These are phyloP conservation scores for Cryphonectria carpinicola DNA, from an alignment of 2,329 filamentous ascomycete genomes.

Conservation along the genomic window DNA sequence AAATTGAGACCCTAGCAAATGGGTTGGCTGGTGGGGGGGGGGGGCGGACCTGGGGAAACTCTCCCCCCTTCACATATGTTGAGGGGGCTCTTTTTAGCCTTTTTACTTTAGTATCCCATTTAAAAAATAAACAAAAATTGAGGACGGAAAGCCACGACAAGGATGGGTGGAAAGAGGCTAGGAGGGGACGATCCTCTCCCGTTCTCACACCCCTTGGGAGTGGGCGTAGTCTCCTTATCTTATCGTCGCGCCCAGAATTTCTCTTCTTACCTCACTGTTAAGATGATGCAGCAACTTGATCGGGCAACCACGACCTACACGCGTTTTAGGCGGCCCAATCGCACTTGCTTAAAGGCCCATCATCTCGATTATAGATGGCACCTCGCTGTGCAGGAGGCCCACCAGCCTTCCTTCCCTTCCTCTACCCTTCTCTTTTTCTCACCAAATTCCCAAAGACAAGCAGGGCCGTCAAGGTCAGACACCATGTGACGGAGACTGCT, in stretches of 20 bases:
- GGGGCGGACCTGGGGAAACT: neutral
- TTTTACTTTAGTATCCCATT: neutral
- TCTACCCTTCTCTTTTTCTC: constrained; percentile 53
- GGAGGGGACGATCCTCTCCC: neutral
- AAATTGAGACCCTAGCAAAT: neutral
- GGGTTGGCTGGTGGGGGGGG: neutral
- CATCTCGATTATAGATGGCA: constrained; percentile 42
- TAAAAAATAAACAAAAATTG: too few species aligned
- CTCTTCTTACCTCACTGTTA: constrained; percentile 4
- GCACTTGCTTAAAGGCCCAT: constrained; percentile 16
- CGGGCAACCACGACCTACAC: neutral
- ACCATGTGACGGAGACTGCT: constrained; percentile 35
- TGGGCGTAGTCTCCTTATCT: constrained; percentile 24
- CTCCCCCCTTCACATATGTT: neutral
- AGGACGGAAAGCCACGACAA: neutral
- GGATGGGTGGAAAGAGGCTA: neutral
- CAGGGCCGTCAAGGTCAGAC: constrained; percentile 34
- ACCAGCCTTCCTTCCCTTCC: constrained; percentile 49
- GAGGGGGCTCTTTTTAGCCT: neutral
- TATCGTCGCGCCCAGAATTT: constrained; percentile 24
- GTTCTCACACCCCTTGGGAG: neutral
- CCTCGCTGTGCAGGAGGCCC: constrained; percentile 44
- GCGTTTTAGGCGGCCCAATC: neutral
- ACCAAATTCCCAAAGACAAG: constrained; percentile 35
- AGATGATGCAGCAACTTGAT: neutral